These are phyloP conservation scores for Lycium barbarum DNA, from an alignment of 257 asterid genomes.

Conservation along the genomic window DNA sequence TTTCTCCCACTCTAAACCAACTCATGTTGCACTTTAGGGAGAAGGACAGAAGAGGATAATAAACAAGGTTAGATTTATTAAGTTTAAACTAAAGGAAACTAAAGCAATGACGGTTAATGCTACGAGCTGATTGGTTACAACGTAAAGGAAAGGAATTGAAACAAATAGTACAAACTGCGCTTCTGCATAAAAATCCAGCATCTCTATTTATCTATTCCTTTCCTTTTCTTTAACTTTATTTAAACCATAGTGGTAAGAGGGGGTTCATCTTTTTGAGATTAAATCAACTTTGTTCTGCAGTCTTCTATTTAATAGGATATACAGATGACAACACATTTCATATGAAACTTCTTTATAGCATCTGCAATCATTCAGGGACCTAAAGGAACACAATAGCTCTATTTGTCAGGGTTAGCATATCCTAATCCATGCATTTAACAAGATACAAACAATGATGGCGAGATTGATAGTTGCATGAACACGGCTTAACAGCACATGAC, in stretches of 20 bases:
- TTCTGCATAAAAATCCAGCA: background rate
- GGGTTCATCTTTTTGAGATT: background rate
- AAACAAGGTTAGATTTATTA: background rate
- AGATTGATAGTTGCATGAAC: background rate
- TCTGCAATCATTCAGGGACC: constrained; percentile 6
- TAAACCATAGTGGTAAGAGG: background rate
- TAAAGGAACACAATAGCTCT: background rate
- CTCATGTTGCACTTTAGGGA: constrained; percentile 7
- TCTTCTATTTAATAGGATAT: background rate
- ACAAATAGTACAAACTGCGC: background rate
- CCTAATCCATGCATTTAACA: constrained; percentile 13
- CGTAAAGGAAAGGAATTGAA: background rate
- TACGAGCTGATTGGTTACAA: background rate
- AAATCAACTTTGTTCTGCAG: background rate
- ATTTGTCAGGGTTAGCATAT: background rate
- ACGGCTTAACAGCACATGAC: background rate
- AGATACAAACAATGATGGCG: background rate
- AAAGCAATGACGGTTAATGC: constrained; percentile 8
- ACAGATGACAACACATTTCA: background rate
- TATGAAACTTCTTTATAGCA: background rate
- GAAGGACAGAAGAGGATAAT: background rate
- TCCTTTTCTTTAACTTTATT: background rate
- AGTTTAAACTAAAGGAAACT: background rate
- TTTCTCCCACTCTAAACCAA: background rate
- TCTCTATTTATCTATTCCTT: background rate